A percentile compares a stretch with the other conserved stretches of the same genome.
Evolutionary conservation across 495 filamentous ascomycete species (phyloP).

Genomic region (Trichocladium antarcticum): DNA sequence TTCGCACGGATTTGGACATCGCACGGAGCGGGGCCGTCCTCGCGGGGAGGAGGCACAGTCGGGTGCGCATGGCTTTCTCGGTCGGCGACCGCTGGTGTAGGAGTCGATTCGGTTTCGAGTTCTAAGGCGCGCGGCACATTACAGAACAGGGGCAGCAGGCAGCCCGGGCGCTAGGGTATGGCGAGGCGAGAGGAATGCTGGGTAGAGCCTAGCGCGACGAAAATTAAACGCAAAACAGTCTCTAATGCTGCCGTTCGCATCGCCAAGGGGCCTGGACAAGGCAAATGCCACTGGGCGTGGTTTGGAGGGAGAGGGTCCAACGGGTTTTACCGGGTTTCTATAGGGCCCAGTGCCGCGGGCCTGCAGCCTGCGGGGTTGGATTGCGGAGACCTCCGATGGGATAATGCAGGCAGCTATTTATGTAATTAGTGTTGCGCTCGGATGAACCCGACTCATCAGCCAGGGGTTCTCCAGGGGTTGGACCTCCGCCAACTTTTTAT

Average conservation of each 20-base stretch:
- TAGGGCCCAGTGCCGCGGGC: conserved; percentile 10
- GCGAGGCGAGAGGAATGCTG: background rate
- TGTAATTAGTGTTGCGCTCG: background rate
- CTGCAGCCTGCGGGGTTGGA: background rate
- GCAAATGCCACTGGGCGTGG: background rate
- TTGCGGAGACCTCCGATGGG: background rate
- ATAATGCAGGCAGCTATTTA: conserved; percentile 1
- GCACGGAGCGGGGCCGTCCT: background rate
- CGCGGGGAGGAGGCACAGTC: background rate
- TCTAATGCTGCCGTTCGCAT: background rate
- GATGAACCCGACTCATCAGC: background rate
- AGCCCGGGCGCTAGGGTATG: too few species aligned
- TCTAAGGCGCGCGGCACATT: conserved; percentile 4
- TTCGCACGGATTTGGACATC: conserved; percentile 1
- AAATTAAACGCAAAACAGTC: background rate
- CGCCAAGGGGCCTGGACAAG: too few species aligned
- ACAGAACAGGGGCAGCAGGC: background rate
- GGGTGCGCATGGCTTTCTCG: conserved; percentile 3
- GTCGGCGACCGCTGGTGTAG: background rate
- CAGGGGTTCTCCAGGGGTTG: background rate
- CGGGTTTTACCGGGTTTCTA: conserved; percentile 13
- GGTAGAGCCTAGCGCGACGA: background rate
- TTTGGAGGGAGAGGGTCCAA: background rate
- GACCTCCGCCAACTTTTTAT: background rate
- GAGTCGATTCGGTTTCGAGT: background rate